Evolutionary conservation across 2,329 filamentous ascomycete genomes (phyloP), one percentile per base, ranked within the genome.

Genomic region (Exophiala bonariae): DNA sequence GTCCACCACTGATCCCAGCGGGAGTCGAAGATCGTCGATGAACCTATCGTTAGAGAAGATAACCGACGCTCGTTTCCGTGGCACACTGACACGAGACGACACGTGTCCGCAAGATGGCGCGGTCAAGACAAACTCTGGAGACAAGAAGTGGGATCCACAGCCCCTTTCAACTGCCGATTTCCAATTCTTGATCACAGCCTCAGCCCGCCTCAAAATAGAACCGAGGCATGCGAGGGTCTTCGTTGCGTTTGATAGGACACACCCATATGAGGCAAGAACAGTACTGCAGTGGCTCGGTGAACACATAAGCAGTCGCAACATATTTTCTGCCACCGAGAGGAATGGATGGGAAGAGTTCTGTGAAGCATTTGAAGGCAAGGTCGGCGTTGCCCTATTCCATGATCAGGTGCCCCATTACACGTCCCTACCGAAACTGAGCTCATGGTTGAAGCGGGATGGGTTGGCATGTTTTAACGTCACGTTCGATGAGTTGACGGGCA

Each of bases 211-310:
- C 18, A 16, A 13, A 8, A 17, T 8, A 16, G 35, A 37, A 19
- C 14, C 10, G 10, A 43, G 14, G 10, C 39, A 33, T 33, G 41
- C 22, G 6, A 41, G 36, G 26, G 36, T 56, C 13, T 52, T 47
- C 30, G 52, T 56, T 23, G 34, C 51, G 17, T 56, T 56, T 44
- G 47, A 38, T 5, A 16, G 35, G 17, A 38, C 48, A 19, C 34
- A 45, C 28, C 51, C 45, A 19, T 17, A 22, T n/a, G 51, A 56
- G 14, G 54, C 54, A 10, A 17, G 34, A 7, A 36, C 45, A 18
- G 32, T 55, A 3, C 26, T 33, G n/a, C 13, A 48, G 19, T 54
- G 48, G 51, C 42, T 52, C 16, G 13, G 16, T 14, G 9, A 14
- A 17, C 36, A 48, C 17, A 14, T 51, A 8, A 19, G 14, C n/a